These are phyloP conservation scores for Aspergillus proliferans DNA, from an alignment of 2,329 filamentous ascomycete species.

Conservation along the genomic window DNA sequence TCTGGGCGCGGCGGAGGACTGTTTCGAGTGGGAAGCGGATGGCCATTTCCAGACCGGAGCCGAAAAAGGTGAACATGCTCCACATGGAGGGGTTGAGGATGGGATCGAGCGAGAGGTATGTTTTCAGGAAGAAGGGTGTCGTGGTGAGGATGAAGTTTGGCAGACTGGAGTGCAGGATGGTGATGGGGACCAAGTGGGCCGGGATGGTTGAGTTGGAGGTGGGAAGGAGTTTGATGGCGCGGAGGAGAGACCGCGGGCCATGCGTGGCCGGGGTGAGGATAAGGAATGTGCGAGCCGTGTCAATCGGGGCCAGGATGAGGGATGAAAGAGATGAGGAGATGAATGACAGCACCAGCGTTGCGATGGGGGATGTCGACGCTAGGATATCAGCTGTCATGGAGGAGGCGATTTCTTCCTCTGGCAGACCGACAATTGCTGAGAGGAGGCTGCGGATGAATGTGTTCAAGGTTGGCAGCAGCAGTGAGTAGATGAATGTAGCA, in stretches of 20 bases:
- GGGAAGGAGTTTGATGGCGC: slow-evolving; percentile 70
- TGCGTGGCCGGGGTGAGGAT: slow-evolving; percentile 76
- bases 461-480: slow-evolving; percentile 79
- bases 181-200: slow-evolving; percentile 68
- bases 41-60: slow-evolving; percentile 73
- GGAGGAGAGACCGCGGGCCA: slow-evolving; percentile 69
- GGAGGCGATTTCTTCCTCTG: slow-evolving; percentile 60
- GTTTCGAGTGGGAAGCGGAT: slow-evolving; percentile 88
- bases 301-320: slow-evolving; percentile 75
- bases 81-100: slow-evolving; percentile 75
- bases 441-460: slow-evolving; percentile 87
- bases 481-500: slow-evolving; percentile 82
- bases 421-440: slow-evolving; percentile 84
- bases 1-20: slow-evolving; percentile 80
- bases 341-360: slow-evolving; percentile 68
- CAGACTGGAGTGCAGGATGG: slow-evolving; percentile 75
- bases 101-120: slow-evolving; percentile 77
- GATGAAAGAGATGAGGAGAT: slow-evolving; percentile 64
- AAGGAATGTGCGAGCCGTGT: slow-evolving; percentile 79
- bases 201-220: slow-evolving; percentile 64
- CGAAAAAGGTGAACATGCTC: slow-evolving; percentile 73
- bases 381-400: slow-evolving; percentile 63
- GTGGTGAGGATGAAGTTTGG: slow-evolving; percentile 77
- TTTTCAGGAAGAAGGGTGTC: slow-evolving; percentile 76
- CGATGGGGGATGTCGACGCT: slow-evolving; percentile 74